Percentiles rank a stretch among this genome's conserved stretches.
These are phyloP conservation scores for Letharia columbiana DNA, from an alignment of 495 filamentous ascomycete species.

Conservation along the genomic window DNA sequence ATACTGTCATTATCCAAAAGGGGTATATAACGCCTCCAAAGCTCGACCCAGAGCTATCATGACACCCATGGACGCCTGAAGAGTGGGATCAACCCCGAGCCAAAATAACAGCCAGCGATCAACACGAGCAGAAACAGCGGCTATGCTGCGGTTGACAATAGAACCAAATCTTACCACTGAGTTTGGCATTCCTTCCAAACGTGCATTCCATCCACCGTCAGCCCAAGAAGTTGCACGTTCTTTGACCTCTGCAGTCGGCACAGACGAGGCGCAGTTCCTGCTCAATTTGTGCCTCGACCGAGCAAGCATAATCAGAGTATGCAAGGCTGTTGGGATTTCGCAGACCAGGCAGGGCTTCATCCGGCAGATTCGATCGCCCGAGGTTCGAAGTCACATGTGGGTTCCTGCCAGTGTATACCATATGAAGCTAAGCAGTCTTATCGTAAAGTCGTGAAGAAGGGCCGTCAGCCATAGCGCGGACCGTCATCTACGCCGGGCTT, in stretches of 20 bases:
- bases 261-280: not conserved
- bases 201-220: not conserved
- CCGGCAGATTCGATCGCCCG: not conserved
- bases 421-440: not conserved
- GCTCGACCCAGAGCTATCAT: not conserved
- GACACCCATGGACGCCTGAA: not conserved
- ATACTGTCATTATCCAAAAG: not conserved
- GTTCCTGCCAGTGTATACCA: not conserved
- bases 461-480: conserved; percentile 5
- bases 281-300: not conserved
- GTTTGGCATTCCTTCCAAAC: not conserved
- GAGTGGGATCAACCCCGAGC: not conserved
- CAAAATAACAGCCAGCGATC: not conserved
- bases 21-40: not conserved
- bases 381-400: not conserved
- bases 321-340: not conserved
- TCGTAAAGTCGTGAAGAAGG: not conserved
- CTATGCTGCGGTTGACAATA: not conserved
- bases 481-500: conserved; percentile 13
- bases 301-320: not conserved
- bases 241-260: not conserved
- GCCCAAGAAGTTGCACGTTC: not conserved
- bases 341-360: not conserved
- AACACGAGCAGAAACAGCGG: not conserved
- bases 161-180: not conserved